phyloP scores from a whole-genome alignment of 2,329 filamentous ascomycete species.

The Aspergillus sp. region DNA sequence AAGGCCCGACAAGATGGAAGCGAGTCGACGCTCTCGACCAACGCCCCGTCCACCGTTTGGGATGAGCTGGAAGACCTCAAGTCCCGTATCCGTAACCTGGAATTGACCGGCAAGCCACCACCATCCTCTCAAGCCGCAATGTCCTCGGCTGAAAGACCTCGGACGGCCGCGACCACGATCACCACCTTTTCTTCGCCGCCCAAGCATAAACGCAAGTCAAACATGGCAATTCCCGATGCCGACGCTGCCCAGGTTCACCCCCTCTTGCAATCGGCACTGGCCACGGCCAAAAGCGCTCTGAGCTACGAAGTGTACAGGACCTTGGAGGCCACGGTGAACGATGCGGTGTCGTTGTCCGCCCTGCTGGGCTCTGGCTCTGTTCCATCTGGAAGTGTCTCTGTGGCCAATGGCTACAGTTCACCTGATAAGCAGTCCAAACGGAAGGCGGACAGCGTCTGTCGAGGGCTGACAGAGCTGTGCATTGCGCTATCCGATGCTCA shows the following conservation, averaged over 20 bases:
- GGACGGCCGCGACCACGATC: conserved; percentile 81
- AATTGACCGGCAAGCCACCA: conserved; percentile 80
- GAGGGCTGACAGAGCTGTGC: conserved; percentile 85
- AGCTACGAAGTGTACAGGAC: conserved; percentile 65
- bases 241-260: conserved; percentile 57
- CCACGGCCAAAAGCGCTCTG: conserved; percentile 65
- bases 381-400: conserved; percentile 36
- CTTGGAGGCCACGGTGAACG: conserved; percentile 70
- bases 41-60: conserved; percentile 89
- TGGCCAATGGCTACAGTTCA: conserved; percentile 29
- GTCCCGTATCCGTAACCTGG: conserved; percentile 80
- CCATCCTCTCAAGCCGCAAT: conserved; percentile 73
- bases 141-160: conserved; percentile 70
- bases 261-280: conserved; percentile 68
- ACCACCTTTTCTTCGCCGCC: conserved; percentile 89
- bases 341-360: conserved; percentile 69
- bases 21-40: conserved; percentile 80
- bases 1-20: conserved; percentile 53
- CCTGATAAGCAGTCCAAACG: conserved; percentile 79
- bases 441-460: conserved; percentile 87
- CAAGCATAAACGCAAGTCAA: conserved; percentile 56
- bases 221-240: conserved; percentile 27
- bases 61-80: conserved; percentile 95
- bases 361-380: conserved; percentile 69
- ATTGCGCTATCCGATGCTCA: conserved; percentile 65